A percentile compares a stretch with the other conserved stretches of the same genome.
Conservation (phyloP, 2,329 filamentous ascomycete genomes). For the Rugonectria rugulosa region DNA sequence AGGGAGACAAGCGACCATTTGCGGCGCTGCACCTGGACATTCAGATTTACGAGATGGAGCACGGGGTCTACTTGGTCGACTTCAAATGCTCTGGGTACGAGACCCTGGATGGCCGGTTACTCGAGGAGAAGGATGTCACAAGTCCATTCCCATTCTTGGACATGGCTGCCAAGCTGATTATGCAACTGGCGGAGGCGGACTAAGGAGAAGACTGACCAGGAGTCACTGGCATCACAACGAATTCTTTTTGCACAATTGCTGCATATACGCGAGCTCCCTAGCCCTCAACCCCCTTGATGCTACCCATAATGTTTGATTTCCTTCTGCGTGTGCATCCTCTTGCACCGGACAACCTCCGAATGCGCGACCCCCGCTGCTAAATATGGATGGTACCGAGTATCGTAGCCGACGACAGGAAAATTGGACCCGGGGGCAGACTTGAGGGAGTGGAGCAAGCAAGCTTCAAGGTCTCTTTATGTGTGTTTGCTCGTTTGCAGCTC, state of each 20-base stretch:
- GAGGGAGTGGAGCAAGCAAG: constrained; percentile 15
- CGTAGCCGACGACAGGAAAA: constrained; percentile 14
- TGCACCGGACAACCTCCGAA: constrained; percentile 20
- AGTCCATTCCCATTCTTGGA: constrained; percentile 96
- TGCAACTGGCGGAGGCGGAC: constrained; percentile 87
- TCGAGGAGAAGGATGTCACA: constrained; percentile 94
- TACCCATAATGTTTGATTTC: neutral
- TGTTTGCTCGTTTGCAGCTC: neutral
- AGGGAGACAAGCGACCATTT: constrained; percentile 63
- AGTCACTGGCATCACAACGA: neutral
- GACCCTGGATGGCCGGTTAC: constrained; percentile 72
- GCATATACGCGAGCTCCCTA: neutral
- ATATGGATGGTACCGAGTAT: constrained; percentile 13
- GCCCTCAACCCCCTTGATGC: neutral
- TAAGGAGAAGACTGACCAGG: constrained; percentile 40
- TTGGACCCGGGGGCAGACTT: constrained; percentile 1
- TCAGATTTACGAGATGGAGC: constrained; percentile 93
- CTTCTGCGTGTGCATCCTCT: neutral
- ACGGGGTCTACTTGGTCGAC: constrained; percentile 92
- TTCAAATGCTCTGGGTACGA: constrained; percentile 99
- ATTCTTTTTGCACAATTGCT: constrained; percentile 5
- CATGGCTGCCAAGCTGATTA: constrained; percentile 89
- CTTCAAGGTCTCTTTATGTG: constrained; percentile 4
- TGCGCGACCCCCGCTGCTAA: constrained; percentile 4
- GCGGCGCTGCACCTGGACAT: constrained; percentile 97